Evolutionary conservation across 179 eudicot genomes (phyloP), one percentile per base, ranked within the genome.

Genomic region (Amaranthus tricolor): DNA sequence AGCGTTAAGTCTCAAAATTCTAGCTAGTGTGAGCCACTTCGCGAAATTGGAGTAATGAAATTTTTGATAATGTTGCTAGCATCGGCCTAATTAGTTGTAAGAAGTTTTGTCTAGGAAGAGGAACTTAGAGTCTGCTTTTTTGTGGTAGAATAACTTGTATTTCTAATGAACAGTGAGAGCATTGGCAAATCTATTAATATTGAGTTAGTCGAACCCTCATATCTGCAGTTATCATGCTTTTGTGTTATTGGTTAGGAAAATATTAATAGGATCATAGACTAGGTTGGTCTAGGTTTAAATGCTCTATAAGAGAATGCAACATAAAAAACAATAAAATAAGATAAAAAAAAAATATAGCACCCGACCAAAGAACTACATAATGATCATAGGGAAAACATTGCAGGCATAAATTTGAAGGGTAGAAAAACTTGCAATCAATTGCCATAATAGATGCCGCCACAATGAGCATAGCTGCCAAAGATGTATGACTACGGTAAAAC

Each of bases 401-500:
- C 31, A 66, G 50, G 14, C 70, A 20, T 43, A 15, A 44, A 21
- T 58, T 53, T 62, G n/a, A 53, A 72, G 57, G 66, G 60, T 70
- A 59, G 81, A 52, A 43, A 77, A 59, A 74, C 84, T 70, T 64
- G 65, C 81, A 69, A 71, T 78, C 81, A 77, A 59, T 78, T 81
- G 56, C 81, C 78, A 65, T 20, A 70, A 67, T 47, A 64, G 73
- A 60, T 81, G 84, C 79, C 63, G 66, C 78, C 65, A 70, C 62
- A 64, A 53, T 70, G 17, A 64, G 68, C 66, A 81, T 17, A 52
- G 57, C 56, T 56, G 66, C 69, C 70, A 12, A 57, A 52, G 49
- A 55, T 45, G 70, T 67, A 71, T 69, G 74, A 31, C 70, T 50
- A 53, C 64, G 64, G 68, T 61, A 73, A 69, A 73, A 62, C 11